These are phyloP conservation scores for Isochrysis galbana DNA, from an alignment of 78 protist genomes.

Conservation along the genomic window DNA sequence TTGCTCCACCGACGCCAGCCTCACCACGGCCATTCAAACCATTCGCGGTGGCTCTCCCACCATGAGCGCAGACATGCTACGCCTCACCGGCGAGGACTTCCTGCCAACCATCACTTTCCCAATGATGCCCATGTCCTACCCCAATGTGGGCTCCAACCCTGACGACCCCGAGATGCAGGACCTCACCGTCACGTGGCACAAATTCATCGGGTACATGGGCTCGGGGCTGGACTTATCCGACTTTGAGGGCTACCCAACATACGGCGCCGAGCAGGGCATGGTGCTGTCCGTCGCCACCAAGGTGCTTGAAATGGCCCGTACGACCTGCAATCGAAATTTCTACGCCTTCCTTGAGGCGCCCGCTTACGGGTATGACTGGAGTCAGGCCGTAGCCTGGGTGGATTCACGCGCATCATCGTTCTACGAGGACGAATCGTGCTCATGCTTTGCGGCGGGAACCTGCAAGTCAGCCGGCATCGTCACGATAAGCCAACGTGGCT, in stretches of 20 bases:
- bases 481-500: not conserved
- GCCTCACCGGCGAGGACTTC: not conserved
- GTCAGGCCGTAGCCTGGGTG: not conserved
- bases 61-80: not conserved
- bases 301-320: not conserved
- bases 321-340: not conserved
- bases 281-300: not conserved
- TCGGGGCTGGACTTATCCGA: not conserved
- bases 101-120: not conserved
- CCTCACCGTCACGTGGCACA: not conserved
- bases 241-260: not conserved
- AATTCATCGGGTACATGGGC: not conserved
- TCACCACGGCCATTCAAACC: not conserved
- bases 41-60: conserved; percentile 5
- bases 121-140: not conserved
- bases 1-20: not conserved
- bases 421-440: not conserved
- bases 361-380: conserved; percentile 6
- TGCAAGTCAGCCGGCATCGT: not conserved
- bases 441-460: not conserved
- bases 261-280: not conserved
- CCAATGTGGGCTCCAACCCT: not conserved
- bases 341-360: not conserved
- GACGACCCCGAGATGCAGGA: not conserved
- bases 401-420: not conserved